Conservation (phyloP, 176 grass and related monocot species). For the Cymbopogon citratus region DNA sequence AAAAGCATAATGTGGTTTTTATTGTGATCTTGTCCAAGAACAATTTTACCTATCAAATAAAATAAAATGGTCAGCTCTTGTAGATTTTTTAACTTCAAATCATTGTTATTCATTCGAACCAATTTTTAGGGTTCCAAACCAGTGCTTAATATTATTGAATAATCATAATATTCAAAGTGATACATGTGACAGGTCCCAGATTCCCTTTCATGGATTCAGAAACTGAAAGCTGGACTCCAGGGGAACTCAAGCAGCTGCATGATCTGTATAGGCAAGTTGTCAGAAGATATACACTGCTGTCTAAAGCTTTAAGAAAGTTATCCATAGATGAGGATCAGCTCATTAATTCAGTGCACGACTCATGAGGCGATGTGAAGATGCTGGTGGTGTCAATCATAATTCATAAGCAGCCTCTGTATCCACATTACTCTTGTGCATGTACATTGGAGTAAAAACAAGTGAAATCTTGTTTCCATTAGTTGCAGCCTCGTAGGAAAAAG, state of each 20-base stretch:
- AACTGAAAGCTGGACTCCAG: constrained; percentile 43
- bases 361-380: constrained; percentile 23
- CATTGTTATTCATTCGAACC: background rate
- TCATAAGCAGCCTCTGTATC: background rate
- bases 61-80: background rate
- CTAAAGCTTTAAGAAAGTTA: constrained; percentile 55
- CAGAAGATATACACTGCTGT: constrained; percentile 50
- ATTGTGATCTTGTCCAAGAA: background rate
- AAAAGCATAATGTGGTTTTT: background rate
- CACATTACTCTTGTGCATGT: background rate
- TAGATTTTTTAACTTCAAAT: background rate
- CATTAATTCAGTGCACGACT: constrained; percentile 30
- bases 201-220: constrained; percentile 76
- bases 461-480: background rate
- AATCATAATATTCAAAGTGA: background rate
- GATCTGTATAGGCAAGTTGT: constrained; percentile 61
- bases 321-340: constrained; percentile 65
- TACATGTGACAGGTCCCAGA: constrained; percentile 31
- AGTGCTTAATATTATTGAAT: background rate
- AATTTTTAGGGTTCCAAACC: background rate
- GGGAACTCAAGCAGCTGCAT: constrained; percentile 64
- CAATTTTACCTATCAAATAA: background rate
- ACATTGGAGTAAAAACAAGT: background rate
- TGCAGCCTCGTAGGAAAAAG: background rate
- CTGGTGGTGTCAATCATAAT: background rate